Percentiles rank a stretch among this genome's conserved stretches.
Conservation (phyloP, 176 grass and related monocot species). For the Echinochloa phyllopogon region DNA sequence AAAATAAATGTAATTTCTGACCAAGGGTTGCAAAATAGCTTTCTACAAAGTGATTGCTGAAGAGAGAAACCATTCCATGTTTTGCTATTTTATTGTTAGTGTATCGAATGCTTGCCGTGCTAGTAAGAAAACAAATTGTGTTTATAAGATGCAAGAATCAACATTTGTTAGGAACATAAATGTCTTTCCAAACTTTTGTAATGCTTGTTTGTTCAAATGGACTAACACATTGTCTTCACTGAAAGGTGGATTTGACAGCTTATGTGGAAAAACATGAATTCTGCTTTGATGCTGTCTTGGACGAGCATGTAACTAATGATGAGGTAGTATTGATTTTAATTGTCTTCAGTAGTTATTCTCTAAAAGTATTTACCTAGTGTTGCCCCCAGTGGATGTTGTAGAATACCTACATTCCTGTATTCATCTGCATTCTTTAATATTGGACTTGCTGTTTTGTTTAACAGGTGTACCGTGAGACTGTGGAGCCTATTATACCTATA, state of each 20-base stretch:
- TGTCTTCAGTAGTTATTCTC: not conserved
- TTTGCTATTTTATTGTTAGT: slow-evolving; percentile 11
- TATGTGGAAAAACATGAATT: slow-evolving; percentile 84
- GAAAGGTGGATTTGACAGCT: slow-evolving; percentile 83
- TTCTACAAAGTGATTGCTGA: not conserved
- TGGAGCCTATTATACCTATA: slow-evolving; percentile 69
- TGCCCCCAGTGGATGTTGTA: not conserved
- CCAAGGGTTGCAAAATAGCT: not conserved
- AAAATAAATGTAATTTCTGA: not conserved
- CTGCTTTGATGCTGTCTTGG: slow-evolving; percentile 71
- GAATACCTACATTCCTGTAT: slow-evolving; percentile 20
- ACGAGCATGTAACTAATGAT: slow-evolving; percentile 75
- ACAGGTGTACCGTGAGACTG: slow-evolving; percentile 72
- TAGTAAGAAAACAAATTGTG: not conserved
- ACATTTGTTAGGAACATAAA: not conserved
- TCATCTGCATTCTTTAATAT: slow-evolving; percentile 15
- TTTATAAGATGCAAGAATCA: slow-evolving; percentile 26
- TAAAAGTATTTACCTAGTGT: not conserved
- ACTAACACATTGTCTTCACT: slow-evolving; percentile 39
- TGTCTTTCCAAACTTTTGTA: not conserved
- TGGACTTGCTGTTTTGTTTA: slow-evolving; percentile 3
- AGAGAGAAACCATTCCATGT: not conserved
- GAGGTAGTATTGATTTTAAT: slow-evolving; percentile 57
- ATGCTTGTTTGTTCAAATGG: slow-evolving; percentile 13
- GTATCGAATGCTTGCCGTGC: not conserved